Percentiles rank a stretch among this genome's conserved stretches.
phyloP scores from a whole-genome alignment of 306 rosid species.

The Elaeagnus macrophylla region DNA sequence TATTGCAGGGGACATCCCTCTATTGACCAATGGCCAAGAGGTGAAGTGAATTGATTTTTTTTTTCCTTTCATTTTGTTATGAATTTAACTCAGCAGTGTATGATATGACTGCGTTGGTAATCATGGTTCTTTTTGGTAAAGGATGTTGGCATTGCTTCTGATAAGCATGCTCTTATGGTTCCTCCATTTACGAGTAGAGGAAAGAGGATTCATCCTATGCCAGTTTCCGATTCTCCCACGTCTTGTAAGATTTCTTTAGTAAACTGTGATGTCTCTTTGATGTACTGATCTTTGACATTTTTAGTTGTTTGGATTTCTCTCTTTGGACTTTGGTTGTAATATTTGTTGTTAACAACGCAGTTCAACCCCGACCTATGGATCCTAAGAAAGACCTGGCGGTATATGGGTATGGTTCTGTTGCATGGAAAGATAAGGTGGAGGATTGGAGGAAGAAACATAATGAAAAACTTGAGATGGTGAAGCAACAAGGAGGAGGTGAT shows the following conservation, averaged over 20 bases:
- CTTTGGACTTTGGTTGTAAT: conserved; percentile 5
- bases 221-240: conserved; percentile 41
- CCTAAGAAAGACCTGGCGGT: conserved; percentile 76
- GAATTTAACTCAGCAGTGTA: conserved; percentile 8
- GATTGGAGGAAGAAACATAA: conserved; percentile 82
- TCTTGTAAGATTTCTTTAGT: conserved; percentile 41
- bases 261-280: conserved; percentile 5
- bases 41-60: conserved; percentile 27
- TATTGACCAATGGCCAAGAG: conserved; percentile 67
- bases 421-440: conserved; percentile 91
- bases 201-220: conserved; percentile 64
- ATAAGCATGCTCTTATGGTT: conserved; percentile 75
- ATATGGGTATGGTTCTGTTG: conserved; percentile 84
- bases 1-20: conserved; percentile 50
- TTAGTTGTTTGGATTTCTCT: conserved; percentile 1
- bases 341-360: conserved; percentile 32
- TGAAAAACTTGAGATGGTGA: conserved; percentile 61
- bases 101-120: background rate
- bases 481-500: conserved; percentile 41
- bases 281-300: conserved; percentile 5
- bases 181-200: conserved; percentile 67
- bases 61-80: conserved; percentile 4
- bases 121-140: conserved; percentile 14
- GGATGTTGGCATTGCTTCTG: conserved; percentile 77
- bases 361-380: conserved; percentile 79